These are phyloP conservation scores for Hypoxylon sp. DNA, from an alignment of 2,329 filamentous ascomycete genomes.

Conservation along the genomic window DNA sequence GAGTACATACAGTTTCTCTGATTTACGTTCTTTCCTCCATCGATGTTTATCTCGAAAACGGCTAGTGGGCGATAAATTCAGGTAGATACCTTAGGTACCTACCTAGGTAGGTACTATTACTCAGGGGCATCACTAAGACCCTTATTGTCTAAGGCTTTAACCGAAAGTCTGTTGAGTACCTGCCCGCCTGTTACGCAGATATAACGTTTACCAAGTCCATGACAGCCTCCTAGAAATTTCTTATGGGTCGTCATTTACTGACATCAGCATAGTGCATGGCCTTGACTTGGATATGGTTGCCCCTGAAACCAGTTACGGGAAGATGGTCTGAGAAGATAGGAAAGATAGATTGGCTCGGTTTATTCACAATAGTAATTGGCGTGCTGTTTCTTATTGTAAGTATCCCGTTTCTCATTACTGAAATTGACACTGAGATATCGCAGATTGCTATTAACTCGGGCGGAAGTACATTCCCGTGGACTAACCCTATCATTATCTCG, in stretches of 20 bases:
- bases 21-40: neutral
- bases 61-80: too few relatives aligned
- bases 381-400: constrained; percentile 39
- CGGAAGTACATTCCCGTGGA: constrained; percentile 43
- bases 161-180: neutral
- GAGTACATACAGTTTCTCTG: neutral
- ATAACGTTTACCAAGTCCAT: neutral
- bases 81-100: too few relatives aligned
- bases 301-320: constrained; percentile 36
- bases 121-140: too few relatives aligned
- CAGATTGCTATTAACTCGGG: constrained; percentile 47
- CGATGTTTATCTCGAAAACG: too few relatives aligned
- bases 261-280: constrained; percentile 18
- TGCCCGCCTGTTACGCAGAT: neutral
- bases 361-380: constrained; percentile 33
- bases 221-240: neutral
- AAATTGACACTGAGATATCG: neutral
- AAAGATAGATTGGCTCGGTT: constrained; percentile 46
- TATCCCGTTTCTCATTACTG: neutral
- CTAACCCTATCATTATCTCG: constrained; percentile 33
- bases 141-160: neutral
- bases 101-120: neutral
- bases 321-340: constrained; percentile 37
- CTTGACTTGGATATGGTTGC: constrained; percentile 32
- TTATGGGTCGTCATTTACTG: neutral